Percentiles rank a stretch among this genome's conserved stretches.
Evolutionary conservation across 2,329 filamentous ascomycete species (phyloP).

Genomic region (Hirsutella rhossiliensis): DNA sequence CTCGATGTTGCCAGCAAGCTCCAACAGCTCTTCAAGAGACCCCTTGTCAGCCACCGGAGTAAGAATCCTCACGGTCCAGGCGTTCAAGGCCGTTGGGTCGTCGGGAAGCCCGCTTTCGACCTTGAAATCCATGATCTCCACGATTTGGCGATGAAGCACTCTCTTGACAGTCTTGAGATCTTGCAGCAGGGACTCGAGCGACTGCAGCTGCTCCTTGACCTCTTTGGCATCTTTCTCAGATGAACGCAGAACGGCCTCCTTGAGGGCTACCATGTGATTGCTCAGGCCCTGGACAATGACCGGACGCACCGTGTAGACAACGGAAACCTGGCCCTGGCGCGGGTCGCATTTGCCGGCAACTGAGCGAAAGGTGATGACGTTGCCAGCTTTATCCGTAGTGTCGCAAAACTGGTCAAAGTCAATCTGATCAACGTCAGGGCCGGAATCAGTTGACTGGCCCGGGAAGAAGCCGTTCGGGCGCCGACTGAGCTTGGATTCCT

Average conservation of each 20-base stretch:
- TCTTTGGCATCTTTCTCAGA: constrained; percentile 45
- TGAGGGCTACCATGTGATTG: constrained; percentile 58
- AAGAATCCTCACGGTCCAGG: constrained; percentile 66
- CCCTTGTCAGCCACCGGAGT: constrained; percentile 71
- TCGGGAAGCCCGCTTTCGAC: constrained; percentile 44
- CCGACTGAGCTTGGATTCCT: constrained; percentile 52
- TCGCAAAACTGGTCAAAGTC: constrained; percentile 58
- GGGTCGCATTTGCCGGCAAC: constrained; percentile 60
- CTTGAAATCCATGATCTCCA: constrained; percentile 73
- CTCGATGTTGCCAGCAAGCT: constrained; percentile 63
- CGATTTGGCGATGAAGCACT: constrained; percentile 63
- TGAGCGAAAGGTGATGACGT: constrained; percentile 53
- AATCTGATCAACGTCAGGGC: constrained; percentile 24
- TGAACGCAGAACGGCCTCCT: constrained; percentile 51
- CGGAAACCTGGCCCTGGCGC: constrained; percentile 52
- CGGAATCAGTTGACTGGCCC: constrained; percentile 13
- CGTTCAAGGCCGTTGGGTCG: constrained; percentile 20
- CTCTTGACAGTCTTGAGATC: constrained; percentile 61
- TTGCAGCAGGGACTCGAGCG: constrained; percentile 66
- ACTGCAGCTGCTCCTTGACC: constrained; percentile 65
- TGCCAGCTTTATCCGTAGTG: constrained; percentile 50
- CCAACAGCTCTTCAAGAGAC: constrained; percentile 69
- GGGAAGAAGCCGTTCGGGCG: constrained; percentile 25
- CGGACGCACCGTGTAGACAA: constrained; percentile 61
- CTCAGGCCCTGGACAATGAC: constrained; percentile 42